phyloP scores from a whole-genome alignment of 768 basidiomycete genomes.

The Trametes gibbosa region DNA sequence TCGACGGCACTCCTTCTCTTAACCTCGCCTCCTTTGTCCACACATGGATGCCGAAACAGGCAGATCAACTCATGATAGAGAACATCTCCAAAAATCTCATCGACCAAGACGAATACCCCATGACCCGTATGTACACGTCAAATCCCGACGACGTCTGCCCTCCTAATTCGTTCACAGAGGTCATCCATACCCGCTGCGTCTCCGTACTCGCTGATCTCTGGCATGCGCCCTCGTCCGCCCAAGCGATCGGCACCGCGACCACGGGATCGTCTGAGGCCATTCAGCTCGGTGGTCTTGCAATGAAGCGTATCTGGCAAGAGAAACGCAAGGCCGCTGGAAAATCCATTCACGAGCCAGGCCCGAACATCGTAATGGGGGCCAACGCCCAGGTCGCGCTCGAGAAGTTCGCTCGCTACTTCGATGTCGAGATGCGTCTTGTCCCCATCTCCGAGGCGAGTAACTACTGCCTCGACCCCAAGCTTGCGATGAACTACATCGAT shows the following conservation, averaged over 20 bases:
- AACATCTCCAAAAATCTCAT: constrained; percentile 68
- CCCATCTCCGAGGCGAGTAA: constrained; percentile 66
- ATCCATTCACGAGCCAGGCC: constrained; percentile 62
- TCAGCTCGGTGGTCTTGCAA: constrained; percentile 67
- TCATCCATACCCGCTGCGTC: constrained; percentile 45
- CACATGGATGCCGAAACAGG: constrained; percentile 58
- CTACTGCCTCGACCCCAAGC: constrained; percentile 73
- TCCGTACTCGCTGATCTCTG: constrained; percentile 66
- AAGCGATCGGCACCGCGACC: constrained; percentile 67
- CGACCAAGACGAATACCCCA: constrained; percentile 69
- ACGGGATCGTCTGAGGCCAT: constrained; percentile 73
- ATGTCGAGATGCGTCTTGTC: constrained; percentile 63
- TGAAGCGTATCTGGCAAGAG: constrained; percentile 72
- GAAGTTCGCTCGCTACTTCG: constrained; percentile 68
- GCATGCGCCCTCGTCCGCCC: constrained; percentile 54
- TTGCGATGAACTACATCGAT: constrained; percentile 62
- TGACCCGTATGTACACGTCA: constrained; percentile 38
- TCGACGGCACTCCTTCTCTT: constrained; percentile 54
- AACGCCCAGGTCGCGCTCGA: constrained; percentile 71
- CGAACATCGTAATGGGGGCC: constrained; percentile 63
- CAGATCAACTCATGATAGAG: constrained; percentile 56
- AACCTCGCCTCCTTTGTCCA: constrained; percentile 69
- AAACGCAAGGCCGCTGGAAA: constrained; percentile 64
- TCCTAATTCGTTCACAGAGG: constrained; percentile 25
- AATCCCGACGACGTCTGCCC: background rate